Evolutionary conservation across 2,329 filamentous ascomycete species (phyloP), one percentile per base, ranked within the genome.

Genomic region (Ploettnerulaceae sp.): DNA sequence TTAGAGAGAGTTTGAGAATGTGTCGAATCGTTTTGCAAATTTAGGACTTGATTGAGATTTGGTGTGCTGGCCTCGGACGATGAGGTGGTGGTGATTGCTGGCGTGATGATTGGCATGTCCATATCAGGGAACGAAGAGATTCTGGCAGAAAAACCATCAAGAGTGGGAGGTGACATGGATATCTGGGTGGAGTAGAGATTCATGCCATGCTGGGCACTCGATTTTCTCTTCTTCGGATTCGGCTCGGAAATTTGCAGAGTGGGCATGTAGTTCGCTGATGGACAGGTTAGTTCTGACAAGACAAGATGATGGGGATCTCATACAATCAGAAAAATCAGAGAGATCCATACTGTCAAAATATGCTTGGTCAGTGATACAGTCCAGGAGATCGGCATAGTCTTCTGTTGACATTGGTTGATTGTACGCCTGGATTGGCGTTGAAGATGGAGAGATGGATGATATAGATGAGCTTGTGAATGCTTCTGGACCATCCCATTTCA

Each of bases 141-240:
- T 11, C 39, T 33, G 7, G 46, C 24, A 9, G 45, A 43, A 14
- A 40, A 6, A 8, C 20, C 26, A 12, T 44, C 46, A 12, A 34
- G 34, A 4, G 39, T 22, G 3, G 46, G 33, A 9, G 39, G 46
- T 6, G 46, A 44, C 32, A 39, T 41, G 2, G 46, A 48, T 14
- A 43, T 31, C 8, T 26, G 39, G 15, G 34, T 43, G 7, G 20
- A 26, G 21, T 48, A 48, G 26, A 33, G 24, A 3, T 26, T 24
- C 31, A 32, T 25, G 17, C 21, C 29, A 12, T 24, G 15, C 15
- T 48, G 34, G 4, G 33, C 5, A 18, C 22, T 44, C 7, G 39
- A 48, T 25, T 48, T 48, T 28, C 46, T 43, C 35, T 48, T 48
- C 46, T 44, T 48, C n/a, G 46, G 46, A 14, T 48, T 48, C 8